Evolutionary conservation across 768 basidiomycete genomes (phyloP).

Genomic region (Lactarius pseudohatsudake): DNA sequence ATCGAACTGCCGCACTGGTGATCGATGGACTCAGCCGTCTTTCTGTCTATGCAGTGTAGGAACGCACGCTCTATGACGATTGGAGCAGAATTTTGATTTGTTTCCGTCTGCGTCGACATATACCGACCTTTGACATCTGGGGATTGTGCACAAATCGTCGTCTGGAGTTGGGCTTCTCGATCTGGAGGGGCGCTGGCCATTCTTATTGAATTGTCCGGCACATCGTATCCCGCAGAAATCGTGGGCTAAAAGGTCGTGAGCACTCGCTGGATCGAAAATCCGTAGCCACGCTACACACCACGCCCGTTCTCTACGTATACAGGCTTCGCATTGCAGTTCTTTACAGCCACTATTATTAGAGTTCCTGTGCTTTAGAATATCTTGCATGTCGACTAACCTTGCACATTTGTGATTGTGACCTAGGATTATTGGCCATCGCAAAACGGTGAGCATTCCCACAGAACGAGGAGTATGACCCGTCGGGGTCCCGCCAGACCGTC

Average conservation of each 20-base stretch:
- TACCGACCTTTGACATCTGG: constrained; percentile 20
- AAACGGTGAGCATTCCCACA: constrained; percentile 29
- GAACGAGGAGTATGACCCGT: constrained; percentile 31
- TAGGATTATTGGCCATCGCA: constrained; percentile 22
- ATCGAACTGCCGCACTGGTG: constrained; percentile 23
- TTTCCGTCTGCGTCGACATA: constrained; percentile 24
- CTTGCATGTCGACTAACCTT: constrained; percentile 22
- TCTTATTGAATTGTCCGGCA: constrained; percentile 17
- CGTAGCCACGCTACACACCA: constrained; percentile 7
- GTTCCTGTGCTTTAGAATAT: too few relatives aligned
- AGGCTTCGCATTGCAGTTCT: constrained; percentile 28
- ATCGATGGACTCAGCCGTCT: constrained; percentile 5
- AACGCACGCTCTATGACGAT: constrained; percentile 28
- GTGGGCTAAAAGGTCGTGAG: constrained; percentile 14
- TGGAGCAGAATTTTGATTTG: constrained; percentile 25
- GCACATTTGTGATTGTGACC: constrained; percentile 15
- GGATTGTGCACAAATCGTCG: constrained; percentile 16
- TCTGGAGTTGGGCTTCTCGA: constrained; percentile 1
- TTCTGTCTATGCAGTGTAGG: background rate
- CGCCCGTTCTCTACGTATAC: constrained; percentile 31
- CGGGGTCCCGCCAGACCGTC: constrained; percentile 30
- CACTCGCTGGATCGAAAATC: background rate
- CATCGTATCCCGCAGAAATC: constrained; percentile 31
- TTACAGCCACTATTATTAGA: background rate
- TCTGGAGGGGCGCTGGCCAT: background rate